A percentile compares a stretch with the other conserved stretches of the same genome.
Evolutionary conservation across 2,329 filamentous ascomycete genomes (phyloP).

Genomic region (Hypomyces perniciosus): DNA sequence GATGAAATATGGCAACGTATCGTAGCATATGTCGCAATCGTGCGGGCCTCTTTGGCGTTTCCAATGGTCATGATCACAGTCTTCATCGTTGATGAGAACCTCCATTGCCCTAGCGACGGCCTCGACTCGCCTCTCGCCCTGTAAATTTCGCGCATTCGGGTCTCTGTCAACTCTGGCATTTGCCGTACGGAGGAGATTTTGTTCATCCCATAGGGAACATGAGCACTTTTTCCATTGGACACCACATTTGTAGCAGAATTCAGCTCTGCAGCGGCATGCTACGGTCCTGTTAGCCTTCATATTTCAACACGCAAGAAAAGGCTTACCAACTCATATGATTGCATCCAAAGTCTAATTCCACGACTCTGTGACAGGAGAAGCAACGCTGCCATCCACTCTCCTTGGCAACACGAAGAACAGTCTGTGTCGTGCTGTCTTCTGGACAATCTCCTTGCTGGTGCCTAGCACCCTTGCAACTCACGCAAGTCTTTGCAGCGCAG

Average conservation of each 20-base stretch:
- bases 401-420: conserved; percentile 35
- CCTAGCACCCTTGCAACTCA: conserved; percentile 39
- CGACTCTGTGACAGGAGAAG: conserved; percentile 35
- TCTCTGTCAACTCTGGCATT: not conserved
- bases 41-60: not conserved
- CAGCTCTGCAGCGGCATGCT: conserved; percentile 39
- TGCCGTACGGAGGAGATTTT: not conserved
- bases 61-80: not conserved
- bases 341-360: conserved; percentile 47
- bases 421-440: conserved; percentile 33
- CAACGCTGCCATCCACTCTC: conserved; percentile 48
- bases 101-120: not conserved
- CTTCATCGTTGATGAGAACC: not conserved
- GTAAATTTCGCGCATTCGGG: not conserved
- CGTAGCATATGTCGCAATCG: not conserved
- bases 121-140: not conserved
- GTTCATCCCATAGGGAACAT: conserved; percentile 35
- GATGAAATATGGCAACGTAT: not conserved
- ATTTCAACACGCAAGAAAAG: not conserved
- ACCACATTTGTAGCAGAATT: conserved; percentile 49
- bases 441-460: conserved; percentile 44
- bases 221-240: conserved; percentile 32
- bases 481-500: conserved; percentile 43
- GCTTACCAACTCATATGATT: conserved; percentile 50
- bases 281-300: not conserved